Base-by-base conservation (phyloP, 2,329 filamentous ascomycete genomes). In the Fusarium beomiforme region DNA sequence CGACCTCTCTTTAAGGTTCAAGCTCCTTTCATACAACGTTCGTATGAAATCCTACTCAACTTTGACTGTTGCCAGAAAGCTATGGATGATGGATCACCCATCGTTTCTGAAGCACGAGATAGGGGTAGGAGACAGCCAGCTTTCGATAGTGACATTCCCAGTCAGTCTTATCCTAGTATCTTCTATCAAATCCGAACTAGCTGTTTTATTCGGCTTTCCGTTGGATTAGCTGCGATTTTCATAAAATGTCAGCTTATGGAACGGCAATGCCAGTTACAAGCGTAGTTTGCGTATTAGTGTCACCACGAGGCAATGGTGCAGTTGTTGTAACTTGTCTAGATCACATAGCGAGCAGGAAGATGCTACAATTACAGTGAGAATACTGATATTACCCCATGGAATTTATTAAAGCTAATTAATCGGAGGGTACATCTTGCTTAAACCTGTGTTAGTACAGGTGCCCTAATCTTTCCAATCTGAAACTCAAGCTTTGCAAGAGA, bases 401-500 rank as follows among this genome's bases (percentile, higher is more conserved):
- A 51, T 69, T 33, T 29, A 70, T 69, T 57, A 54, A 26, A 12
- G 43, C 41, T 46, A n/a, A 62, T 34, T 42, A 57, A 47, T 50
- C 23, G 51, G 37, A 64, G 33, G 33, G 21, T 13, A 26, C 44
- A 56, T 41, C 43, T 44, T 24, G 14, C 24, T 16, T 37, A 26
- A 43, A 9, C 16, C 39, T 65, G 21, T 12, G n/a, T 51, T 21
- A 33, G 26, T 29, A 7, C 8, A 29, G 26, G 26, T 26, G 37
- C 41, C 56, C 51, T 26, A 24, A 29, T 24, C 3, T 31, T 9
- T 39, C 60, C 61, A 62, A 58, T 47, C 53, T 58, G 47, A 56
- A 47, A 24, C 12, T 53, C 12, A 36, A 49, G 8, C 24, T 1
- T 21, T 5, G 24, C 8, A 43, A 46, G 13, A 26, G 4, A 43